Conservation (phyloP, 495 filamentous ascomycete species). For the Chaetomium fimeti region DNA sequence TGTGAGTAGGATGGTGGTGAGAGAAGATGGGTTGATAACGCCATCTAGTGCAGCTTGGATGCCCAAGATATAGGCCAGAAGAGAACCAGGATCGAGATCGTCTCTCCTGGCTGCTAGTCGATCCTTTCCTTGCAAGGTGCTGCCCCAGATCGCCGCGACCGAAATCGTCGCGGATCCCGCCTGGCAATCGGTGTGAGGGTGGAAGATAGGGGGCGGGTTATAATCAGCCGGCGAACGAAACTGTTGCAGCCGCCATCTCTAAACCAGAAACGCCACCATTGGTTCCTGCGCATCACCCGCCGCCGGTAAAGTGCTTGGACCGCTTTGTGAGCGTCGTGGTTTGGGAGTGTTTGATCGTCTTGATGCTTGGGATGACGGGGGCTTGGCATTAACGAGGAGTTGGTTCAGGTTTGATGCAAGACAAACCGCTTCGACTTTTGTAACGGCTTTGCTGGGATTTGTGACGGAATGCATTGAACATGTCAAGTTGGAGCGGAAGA, state of each 20-base stretch:
- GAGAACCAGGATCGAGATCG: not conserved
- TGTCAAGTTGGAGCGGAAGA: not conserved
- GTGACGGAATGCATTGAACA: too few relatives aligned
- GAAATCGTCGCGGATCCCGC: constrained; percentile 15
- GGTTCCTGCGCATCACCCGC: not conserved
- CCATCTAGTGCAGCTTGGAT: not conserved
- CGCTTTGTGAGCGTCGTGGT: not conserved
- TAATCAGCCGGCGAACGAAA: not conserved
- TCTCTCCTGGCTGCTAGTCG: not conserved
- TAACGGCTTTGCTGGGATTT: not conserved
- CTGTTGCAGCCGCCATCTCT: not conserved
- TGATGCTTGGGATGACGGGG: not conserved
- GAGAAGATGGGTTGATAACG: constrained; percentile 19
- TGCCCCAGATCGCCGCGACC: constrained; percentile 3
- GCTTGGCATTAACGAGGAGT: constrained; percentile 4
- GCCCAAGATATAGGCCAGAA: not conserved
- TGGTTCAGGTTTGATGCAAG: not conserved
- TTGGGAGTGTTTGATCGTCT: constrained; percentile 13
- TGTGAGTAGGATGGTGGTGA: constrained; percentile 2
- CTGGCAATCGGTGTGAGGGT: not conserved
- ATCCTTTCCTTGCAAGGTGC: not conserved
- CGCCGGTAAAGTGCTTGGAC: constrained; percentile 2
- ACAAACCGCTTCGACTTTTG: not conserved
- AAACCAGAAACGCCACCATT: not conserved
- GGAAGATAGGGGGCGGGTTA: not conserved